A percentile compares a stretch with the other conserved stretches of the same genome.
These are phyloP conservation scores for Buddleja alternifolia DNA, from an alignment of 257 asterid species.

Conservation along the genomic window DNA sequence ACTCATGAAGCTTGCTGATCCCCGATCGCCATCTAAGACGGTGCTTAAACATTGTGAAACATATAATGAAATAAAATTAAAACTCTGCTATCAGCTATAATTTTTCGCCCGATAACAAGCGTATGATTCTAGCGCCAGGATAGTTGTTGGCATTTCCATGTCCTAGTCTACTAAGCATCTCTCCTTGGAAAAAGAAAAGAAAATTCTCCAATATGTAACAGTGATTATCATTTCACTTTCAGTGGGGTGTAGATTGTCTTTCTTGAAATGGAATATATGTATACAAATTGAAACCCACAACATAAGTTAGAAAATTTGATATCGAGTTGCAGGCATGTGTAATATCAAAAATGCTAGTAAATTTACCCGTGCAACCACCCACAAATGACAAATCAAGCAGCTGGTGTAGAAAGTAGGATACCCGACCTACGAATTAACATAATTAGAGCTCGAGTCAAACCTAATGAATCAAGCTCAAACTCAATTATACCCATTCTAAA, in stretches of 20 bases:
- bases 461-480: too few relatives aligned
- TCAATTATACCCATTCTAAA: too few relatives aligned
- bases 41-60: too few relatives aligned
- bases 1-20: too few relatives aligned
- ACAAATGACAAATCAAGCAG: slow-evolving; percentile 22
- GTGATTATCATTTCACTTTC: neutral
- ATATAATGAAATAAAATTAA: too few relatives aligned
- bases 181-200: neutral
- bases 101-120: too few relatives aligned
- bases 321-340: slow-evolving; percentile 9
- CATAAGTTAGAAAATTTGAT: slow-evolving; percentile 1
- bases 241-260: neutral
- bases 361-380: slow-evolving; percentile 25
- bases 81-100: too few relatives aligned
- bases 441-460: too few relatives aligned
- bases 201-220: neutral
- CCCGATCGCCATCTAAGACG: too few relatives aligned
- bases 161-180: too few relatives aligned
- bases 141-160: too few relatives aligned
- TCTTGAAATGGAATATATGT: slow-evolving; percentile 2
- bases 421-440: neutral
- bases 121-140: too few relatives aligned
- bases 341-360: slow-evolving; percentile 22
- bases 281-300: neutral
- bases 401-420: slow-evolving; percentile 22